These are phyloP conservation scores for Peronospora belbahrii DNA, from an alignment of 352 stramenopile genomes.

Conservation along the genomic window DNA sequence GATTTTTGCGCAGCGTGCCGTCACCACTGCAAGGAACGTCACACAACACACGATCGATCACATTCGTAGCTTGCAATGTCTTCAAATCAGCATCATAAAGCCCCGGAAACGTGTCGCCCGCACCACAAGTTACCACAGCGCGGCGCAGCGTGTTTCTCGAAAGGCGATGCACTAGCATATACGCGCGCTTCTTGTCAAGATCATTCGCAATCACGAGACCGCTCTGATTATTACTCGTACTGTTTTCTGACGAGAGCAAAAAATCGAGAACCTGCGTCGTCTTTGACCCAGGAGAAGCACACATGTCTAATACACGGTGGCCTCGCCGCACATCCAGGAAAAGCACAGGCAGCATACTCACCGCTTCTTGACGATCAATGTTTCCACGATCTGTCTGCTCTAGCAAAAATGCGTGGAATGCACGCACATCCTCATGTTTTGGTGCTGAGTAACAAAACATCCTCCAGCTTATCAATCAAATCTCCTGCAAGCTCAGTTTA, in stretches of 20 bases:
- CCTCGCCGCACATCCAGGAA: constrained; percentile 90
- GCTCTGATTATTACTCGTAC: constrained; percentile 12
- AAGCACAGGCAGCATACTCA: constrained; percentile 97
- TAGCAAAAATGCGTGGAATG: constrained; percentile 91
- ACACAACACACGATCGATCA: constrained; percentile 96
- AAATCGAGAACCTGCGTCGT: constrained; percentile 96
- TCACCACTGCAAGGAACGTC: constrained; percentile 98
- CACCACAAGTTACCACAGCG: constrained; percentile 89
- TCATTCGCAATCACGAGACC: constrained; percentile 95
- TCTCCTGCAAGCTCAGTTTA: neutral
- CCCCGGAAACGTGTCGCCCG: constrained; percentile 90
- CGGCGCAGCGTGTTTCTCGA: constrained; percentile 74
- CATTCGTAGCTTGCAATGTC: constrained; percentile 51
- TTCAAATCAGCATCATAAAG: constrained; percentile 48
- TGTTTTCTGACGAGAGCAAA: constrained; percentile 28
- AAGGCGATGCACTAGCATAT: constrained; percentile 96
- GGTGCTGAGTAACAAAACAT: constrained; percentile 32
- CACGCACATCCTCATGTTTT: constrained; percentile 73
- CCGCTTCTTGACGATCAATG: constrained; percentile 95
- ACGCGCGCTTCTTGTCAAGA: constrained; percentile 92
- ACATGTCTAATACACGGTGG: constrained; percentile 83
- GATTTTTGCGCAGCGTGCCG: constrained; percentile 97
- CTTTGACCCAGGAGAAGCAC: constrained; percentile 97
- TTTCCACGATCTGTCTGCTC: constrained; percentile 87
- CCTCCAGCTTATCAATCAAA: neutral